Conservation (phyloP, 129 eudicot genomes). For the Apium graveolens region DNA sequence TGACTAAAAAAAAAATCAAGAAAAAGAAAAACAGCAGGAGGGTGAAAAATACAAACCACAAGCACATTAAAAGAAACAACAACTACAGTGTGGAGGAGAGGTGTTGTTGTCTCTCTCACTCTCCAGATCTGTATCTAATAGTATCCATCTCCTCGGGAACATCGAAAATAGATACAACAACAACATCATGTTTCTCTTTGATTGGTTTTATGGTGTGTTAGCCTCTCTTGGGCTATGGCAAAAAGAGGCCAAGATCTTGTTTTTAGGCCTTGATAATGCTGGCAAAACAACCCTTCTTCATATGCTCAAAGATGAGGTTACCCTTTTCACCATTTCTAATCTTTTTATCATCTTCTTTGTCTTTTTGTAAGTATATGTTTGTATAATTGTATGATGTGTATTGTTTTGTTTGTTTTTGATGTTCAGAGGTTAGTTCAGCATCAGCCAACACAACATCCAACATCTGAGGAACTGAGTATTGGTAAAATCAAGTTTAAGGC, state of each 20-base stretch:
- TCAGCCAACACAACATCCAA: conserved; percentile 8
- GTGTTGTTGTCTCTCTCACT: not conserved
- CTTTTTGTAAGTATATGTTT: not conserved
- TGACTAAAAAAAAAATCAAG: not conserved
- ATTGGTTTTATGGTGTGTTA: conserved; percentile 3
- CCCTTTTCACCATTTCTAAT: not conserved
- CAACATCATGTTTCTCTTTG: not conserved
- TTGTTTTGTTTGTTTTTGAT: not conserved
- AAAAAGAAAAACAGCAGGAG: not conserved
- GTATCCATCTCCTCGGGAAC: not conserved
- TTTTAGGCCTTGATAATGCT: conserved; percentile 14
- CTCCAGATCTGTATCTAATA: not conserved
- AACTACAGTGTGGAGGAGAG: not conserved
- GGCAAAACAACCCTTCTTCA: conserved; percentile 16
- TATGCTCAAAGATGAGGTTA: conserved; percentile 5
- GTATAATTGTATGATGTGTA: not conserved
- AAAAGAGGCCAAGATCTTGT: conserved; percentile 11
- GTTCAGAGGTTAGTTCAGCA: not conserved
- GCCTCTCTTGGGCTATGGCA: conserved; percentile 8
- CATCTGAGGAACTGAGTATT: conserved; percentile 5
- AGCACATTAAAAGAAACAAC: conserved; percentile 1
- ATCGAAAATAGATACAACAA: not conserved
- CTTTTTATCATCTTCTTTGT: not conserved
- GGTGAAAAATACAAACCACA: not conserved
- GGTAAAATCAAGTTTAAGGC: conserved; percentile 12